Evolutionary conservation across 139 green algal species (phyloP).

Genomic region (Eudorina sp.): DNA sequence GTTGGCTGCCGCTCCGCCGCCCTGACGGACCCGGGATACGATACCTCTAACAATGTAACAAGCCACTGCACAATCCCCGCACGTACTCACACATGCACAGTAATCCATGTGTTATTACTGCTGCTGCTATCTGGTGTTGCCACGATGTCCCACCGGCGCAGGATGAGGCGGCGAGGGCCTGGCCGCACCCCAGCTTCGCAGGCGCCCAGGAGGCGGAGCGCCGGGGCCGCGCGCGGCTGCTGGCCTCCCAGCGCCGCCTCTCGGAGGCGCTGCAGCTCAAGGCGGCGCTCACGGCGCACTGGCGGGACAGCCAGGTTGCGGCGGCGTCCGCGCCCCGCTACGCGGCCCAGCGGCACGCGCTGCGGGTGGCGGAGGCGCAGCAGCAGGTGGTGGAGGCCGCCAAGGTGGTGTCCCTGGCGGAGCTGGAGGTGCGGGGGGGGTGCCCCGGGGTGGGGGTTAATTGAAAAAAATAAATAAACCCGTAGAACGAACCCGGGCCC

Average conservation of each 20-base stretch:
- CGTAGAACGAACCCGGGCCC: no score
- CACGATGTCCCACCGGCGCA: no score
- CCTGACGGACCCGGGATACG: no score
- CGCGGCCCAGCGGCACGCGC: constrained; percentile 28
- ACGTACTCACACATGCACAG: no score
- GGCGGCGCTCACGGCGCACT: constrained; percentile 29
- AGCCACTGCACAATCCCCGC: no score
- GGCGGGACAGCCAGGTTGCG: constrained; percentile 3
- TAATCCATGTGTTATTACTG: no score
- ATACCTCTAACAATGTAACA: no score
- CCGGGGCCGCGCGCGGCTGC: constrained; percentile 15
- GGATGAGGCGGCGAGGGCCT: background rate
- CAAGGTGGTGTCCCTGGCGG: constrained; percentile 24
- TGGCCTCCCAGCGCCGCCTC: constrained; percentile 40
- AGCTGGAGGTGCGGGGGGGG: constrained; percentile 15
- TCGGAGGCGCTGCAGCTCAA: constrained; percentile 45
- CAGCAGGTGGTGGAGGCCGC: constrained; percentile 31
- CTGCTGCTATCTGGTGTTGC: no score
- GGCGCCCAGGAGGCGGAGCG: constrained; percentile 19
- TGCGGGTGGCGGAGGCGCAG: constrained; percentile 36
- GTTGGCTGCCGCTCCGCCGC: no score
- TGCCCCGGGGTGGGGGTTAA: no score
- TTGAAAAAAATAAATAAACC: no score
- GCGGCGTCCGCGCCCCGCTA: constrained; percentile 8
- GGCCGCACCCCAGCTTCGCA: background rate